Evolutionary conservation across 345 rosid species (phyloP), one percentile per base, ranked within the genome.

Genomic region (Eutrema yunnanense): DNA sequence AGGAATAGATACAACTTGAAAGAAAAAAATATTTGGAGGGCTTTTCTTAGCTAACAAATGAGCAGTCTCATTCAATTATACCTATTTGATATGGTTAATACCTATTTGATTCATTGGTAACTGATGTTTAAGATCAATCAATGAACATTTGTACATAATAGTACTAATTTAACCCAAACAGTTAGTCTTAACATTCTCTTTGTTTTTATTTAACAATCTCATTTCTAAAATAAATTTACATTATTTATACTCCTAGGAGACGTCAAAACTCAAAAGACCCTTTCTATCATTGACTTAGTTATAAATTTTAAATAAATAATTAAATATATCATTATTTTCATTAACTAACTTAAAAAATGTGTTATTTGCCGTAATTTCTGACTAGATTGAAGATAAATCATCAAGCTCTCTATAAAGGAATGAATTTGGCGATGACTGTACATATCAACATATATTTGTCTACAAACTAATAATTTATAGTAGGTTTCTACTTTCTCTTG

Each of bases 401-500:
- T 32, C 1, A 32, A 32, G 6, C 6, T 32, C 6, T 32, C 32
- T 30, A 27, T 55, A 55, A 49, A 55, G 12, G 48, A 22, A 64
- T 2, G 37, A 36, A 53, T 62, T 9, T 62, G 69, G 13, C 36
- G 6, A 72, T 2, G 55, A 22, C 42, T 48, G 6, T 9, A 16
- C 44, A 47, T 10, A 63, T 33, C 43, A 47, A 32, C 54, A 62
- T 34, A 11, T 48, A 47, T 9, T 16, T 33, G 16, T 43, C 32
- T 42, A 33, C 47, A 62, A 30, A 44, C 46, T 14, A 63, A 62
- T 72, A 13, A 29, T 36, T 30, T 67, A 67, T n/a, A 50, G 61
- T 51, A 60, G 62, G 48, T 12, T 51, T 48, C 38, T 57, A 49
- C 61, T 49, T 66, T 51, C 19, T 40, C 12, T 72, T 66, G 65